A percentile compares a stretch with the other conserved stretches of the same genome.
Evolutionary conservation across 2,329 filamentous ascomycete species (phyloP).

Genomic region (Fusarium sacchari): DNA sequence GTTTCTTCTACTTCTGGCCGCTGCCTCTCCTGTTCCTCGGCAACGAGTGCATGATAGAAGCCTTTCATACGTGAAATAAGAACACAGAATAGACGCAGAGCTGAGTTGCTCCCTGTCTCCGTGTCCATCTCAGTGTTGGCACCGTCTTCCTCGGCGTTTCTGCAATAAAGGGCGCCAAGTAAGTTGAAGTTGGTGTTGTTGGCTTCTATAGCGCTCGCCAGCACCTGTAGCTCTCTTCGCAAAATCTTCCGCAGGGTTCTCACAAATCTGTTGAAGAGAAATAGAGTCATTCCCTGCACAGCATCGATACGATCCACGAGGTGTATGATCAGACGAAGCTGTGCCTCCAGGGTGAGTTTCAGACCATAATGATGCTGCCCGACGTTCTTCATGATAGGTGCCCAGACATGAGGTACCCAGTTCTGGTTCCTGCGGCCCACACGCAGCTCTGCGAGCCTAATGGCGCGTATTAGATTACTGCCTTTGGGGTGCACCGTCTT

Average conservation of each 20-base stretch:
- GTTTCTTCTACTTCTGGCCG: conserved; percentile 32
- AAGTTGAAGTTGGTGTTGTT: conserved; percentile 18
- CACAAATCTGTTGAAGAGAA: conserved; percentile 39
- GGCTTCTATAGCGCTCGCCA: conserved; percentile 30
- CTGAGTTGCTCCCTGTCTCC: conserved; percentile 2
- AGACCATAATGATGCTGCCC: conserved; percentile 45
- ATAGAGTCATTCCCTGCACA: conserved; percentile 36
- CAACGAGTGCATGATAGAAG: conserved; percentile 42
- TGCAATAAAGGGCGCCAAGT: conserved; percentile 30
- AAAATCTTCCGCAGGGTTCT: conserved; percentile 43
- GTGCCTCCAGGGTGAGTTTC: conserved; percentile 43
- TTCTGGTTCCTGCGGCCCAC: conserved; percentile 36
- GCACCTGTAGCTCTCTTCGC: conserved; percentile 38
- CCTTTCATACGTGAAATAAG: conserved; percentile 41
- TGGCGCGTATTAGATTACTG: conserved; percentile 46
- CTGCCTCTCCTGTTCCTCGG: conserved; percentile 38
- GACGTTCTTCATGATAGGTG: conserved; percentile 48
- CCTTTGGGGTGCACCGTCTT: conserved; percentile 34
- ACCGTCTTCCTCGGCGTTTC: conserved; percentile 16
- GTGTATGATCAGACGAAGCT: conserved; percentile 44
- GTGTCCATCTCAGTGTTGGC: background rate
- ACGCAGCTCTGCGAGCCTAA: conserved; percentile 44
- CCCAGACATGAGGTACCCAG: conserved; percentile 48
- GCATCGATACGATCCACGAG: conserved; percentile 45
- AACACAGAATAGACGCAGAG: conserved; percentile 30